phyloP scores from a whole-genome alignment of 495 filamentous ascomycete species.

The Articulospora tetracladia region DNA sequence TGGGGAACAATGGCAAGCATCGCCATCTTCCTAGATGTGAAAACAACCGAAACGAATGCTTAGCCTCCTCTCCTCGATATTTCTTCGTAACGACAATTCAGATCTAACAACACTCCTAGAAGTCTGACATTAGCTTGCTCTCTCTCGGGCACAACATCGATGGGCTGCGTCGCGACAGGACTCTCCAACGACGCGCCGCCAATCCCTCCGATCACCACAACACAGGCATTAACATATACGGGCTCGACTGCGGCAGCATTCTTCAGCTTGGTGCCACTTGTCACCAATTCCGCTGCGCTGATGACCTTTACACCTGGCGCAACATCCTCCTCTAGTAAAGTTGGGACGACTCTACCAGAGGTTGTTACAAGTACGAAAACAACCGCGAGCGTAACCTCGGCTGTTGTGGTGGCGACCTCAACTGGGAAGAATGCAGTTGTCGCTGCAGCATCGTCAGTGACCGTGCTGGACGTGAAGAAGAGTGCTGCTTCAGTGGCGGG shows the following conservation, averaged over 20 bases:
- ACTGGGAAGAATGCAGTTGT: neutral
- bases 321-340: neutral
- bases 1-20: neutral
- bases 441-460: neutral
- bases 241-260: neutral
- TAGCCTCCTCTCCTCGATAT: neutral
- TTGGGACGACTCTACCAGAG: neutral
- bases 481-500: neutral
- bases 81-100: neutral
- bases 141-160: constrained; percentile 2
- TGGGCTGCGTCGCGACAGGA: constrained; percentile 4
- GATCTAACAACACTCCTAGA: neutral
- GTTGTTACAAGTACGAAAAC: neutral
- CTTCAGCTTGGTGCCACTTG: neutral
- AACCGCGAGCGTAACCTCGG: neutral
- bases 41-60: neutral
- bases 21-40: neutral
- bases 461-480: neutral
- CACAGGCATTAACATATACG: neutral
- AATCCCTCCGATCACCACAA: constrained; percentile 1
- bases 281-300: neutral
- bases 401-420: neutral
- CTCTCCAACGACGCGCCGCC: neutral
- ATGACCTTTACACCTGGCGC: constrained; percentile 1
- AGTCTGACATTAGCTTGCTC: neutral